phyloP scores from a whole-genome alignment of 1,139 yeast genomes.

The Arxiozyma bovina region DNA sequence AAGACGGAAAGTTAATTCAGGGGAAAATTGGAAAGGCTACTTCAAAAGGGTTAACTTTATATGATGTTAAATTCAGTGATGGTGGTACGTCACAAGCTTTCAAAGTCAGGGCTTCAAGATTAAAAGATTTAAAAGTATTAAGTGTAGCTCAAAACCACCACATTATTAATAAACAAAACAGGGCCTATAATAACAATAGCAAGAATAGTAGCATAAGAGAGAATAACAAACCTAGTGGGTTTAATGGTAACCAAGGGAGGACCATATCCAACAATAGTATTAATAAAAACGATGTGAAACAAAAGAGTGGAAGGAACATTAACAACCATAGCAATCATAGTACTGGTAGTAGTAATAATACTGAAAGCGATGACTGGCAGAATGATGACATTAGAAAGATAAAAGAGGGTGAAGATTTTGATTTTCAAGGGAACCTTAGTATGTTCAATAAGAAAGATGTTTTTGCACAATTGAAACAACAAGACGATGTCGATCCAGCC shows the following conservation, averaged over 20 bases:
- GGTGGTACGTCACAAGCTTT: slow-evolving; percentile 31
- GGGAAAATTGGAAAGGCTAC: slow-evolving; percentile 30
- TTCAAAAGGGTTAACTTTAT: slow-evolving; percentile 27
- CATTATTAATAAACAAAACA: slow-evolving; percentile 6
- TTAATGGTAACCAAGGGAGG: slow-evolving; percentile 6
- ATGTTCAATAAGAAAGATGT: slow-evolving; percentile 77
- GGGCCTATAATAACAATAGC: slow-evolving; percentile 11
- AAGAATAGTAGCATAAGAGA: slow-evolving; percentile 10
- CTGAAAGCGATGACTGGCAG: slow-evolving; percentile 37
- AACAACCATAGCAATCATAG: slow-evolving; percentile 15
- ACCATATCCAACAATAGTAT: slow-evolving; percentile 5
- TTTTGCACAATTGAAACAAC: slow-evolving; percentile 63
- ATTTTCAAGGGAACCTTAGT: slow-evolving; percentile 73
- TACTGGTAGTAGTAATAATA: neutral
- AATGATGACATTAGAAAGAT: slow-evolving; percentile 43
- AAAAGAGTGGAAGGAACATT: slow-evolving; percentile 5
- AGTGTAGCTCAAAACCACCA: slow-evolving; percentile 22
- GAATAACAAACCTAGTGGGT: slow-evolving; percentile 8
- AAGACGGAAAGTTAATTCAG: slow-evolving; percentile 29
- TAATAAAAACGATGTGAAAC: slow-evolving; percentile 4
- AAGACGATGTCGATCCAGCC: slow-evolving; percentile 52
- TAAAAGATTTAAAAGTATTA: slow-evolving; percentile 32
- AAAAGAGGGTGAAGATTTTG: slow-evolving; percentile 61
- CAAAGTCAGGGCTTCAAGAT: slow-evolving; percentile 29
- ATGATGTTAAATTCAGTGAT: slow-evolving; percentile 28